These are phyloP conservation scores for Backusella parvicylindrica DNA, from an alignment of 192 early-diverging fungal genomes.

Conservation along the genomic window DNA sequence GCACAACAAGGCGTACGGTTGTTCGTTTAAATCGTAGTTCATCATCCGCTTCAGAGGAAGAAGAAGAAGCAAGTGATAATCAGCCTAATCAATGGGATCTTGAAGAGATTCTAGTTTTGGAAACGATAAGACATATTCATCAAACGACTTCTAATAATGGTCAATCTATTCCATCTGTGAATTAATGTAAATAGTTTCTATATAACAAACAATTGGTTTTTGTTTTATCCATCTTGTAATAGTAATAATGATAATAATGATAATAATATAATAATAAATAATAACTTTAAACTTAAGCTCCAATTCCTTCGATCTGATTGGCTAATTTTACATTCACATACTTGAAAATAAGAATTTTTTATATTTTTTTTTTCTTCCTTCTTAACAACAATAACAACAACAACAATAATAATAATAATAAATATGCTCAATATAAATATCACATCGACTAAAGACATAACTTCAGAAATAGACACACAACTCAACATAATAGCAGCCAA, in stretches of 20 bases:
- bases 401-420: background rate
- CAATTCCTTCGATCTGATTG: background rate
- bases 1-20: constrained; percentile 17
- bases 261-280: background rate
- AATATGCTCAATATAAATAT: background rate
- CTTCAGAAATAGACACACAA: background rate
- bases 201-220: background rate
- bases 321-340: background rate
- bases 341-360: background rate
- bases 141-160: background rate
- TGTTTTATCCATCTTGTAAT: background rate
- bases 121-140: constrained; percentile 66
- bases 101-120: constrained; percentile 89
- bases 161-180: background rate
- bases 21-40: background rate
- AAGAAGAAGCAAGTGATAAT: constrained; percentile 34
- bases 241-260: background rate
- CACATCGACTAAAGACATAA: background rate
- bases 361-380: background rate
- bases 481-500: background rate
- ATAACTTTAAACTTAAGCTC: too few species aligned
- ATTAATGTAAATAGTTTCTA: background rate
- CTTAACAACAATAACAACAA: background rate
- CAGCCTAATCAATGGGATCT: constrained; percentile 75
- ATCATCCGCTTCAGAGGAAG: constrained; percentile 1